phyloP scores from a whole-genome alignment of 768 basidiomycete species.

The Hygrophorus pudorinus region DNA sequence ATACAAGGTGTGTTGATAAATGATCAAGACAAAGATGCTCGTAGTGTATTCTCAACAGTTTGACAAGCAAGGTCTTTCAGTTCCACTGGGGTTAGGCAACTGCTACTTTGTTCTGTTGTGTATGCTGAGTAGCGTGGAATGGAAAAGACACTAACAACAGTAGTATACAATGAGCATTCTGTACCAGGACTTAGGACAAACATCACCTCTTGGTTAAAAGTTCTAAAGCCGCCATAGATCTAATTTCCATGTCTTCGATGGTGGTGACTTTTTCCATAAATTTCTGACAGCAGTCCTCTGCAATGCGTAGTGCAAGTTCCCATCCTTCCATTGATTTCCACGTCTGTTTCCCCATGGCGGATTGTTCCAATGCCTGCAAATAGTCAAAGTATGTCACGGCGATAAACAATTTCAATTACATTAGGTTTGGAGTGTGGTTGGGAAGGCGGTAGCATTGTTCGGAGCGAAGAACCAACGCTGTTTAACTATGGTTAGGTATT shows the following conservation, averaged over 20 bases:
- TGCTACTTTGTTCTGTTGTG: too few species aligned
- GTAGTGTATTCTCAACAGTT: too few species aligned
- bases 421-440: background rate
- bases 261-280: constrained; percentile 6
- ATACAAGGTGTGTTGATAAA: too few species aligned
- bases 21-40: too few species aligned
- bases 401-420: background rate
- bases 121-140: too few species aligned
- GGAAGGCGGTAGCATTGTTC: background rate
- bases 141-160: constrained; percentile 11
- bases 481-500: background rate
- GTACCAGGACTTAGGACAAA: constrained; percentile 6
- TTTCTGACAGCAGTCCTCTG: constrained; percentile 9
- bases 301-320: constrained; percentile 10
- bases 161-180: constrained; percentile 8
- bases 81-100: too few species aligned
- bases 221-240: constrained; percentile 10
- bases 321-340: constrained; percentile 7
- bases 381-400: background rate
- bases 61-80: too few species aligned
- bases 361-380: background rate
- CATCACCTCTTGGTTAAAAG: constrained; percentile 11
- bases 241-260: constrained; percentile 8
- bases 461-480: background rate
- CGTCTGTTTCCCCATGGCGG: background rate